phyloP scores from a whole-genome alignment of 2,329 filamentous ascomycete species.

The Xylariomycetidae sp. region DNA sequence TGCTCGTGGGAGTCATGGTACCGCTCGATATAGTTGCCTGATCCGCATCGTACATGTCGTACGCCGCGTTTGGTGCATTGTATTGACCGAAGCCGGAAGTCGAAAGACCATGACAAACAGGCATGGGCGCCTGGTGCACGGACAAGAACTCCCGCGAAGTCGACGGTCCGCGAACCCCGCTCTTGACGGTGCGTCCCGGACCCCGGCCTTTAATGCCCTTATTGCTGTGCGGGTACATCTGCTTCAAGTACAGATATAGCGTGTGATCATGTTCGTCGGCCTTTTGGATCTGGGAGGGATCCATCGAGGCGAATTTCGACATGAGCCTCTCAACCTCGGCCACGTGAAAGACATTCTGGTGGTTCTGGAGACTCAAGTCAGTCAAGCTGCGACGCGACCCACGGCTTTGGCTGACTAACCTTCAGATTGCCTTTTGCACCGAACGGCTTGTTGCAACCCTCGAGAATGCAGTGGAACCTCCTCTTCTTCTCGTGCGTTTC shows the following conservation, averaged over 20 bases:
- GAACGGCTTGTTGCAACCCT: slow-evolving; percentile 81
- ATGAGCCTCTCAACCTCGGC: slow-evolving; percentile 66
- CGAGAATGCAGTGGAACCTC: slow-evolving; percentile 74
- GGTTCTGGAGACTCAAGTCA: slow-evolving; percentile 27
- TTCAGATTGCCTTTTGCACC: slow-evolving; percentile 91
- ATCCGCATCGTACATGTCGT: slow-evolving; percentile 43
- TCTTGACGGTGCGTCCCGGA: slow-evolving; percentile 65
- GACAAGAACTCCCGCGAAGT: neutral
- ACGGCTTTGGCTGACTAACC: slow-evolving; percentile 37
- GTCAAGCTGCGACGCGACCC: neutral
- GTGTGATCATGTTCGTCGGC: slow-evolving; percentile 63
- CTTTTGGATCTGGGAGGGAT: slow-evolving; percentile 55
- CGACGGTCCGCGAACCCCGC: neutral
- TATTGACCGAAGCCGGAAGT: slow-evolving; percentile 9
- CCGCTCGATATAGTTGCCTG: slow-evolving; percentile 30
- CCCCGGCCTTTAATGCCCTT: slow-evolving; percentile 97
- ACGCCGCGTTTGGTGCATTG: slow-evolving; percentile 19
- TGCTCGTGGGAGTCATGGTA: slow-evolving; percentile 29
- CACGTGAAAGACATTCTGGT: slow-evolving; percentile 91
- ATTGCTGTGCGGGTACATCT: slow-evolving; percentile 95
- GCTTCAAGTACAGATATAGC: slow-evolving; percentile 77
- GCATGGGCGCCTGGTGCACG: neutral
- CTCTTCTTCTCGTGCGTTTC: slow-evolving; percentile 74
- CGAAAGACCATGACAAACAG: neutral
- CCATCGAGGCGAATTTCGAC: slow-evolving; percentile 56